These are phyloP conservation scores for Fraxinus angustifolia DNA, from an alignment of 305 asterid species.

Conservation along the genomic window DNA sequence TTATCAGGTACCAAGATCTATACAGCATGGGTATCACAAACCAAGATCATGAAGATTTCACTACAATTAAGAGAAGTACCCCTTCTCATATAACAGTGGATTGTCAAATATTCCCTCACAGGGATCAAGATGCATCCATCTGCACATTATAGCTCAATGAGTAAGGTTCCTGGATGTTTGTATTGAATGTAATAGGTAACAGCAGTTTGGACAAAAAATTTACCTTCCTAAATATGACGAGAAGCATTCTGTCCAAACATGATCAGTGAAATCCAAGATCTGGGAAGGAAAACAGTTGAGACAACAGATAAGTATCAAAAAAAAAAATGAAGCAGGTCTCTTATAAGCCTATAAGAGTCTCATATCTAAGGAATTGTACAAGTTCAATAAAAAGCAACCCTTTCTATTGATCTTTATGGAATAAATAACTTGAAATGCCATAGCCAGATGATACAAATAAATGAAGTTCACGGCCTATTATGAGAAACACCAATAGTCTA, in stretches of 20 bases:
- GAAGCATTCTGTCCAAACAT: constrained; percentile 98
- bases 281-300: constrained; percentile 25
- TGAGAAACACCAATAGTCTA: neutral
- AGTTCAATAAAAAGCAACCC: neutral
- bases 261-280: constrained; percentile 91
- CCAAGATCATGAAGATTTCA: constrained; percentile 20
- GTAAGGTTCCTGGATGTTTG: constrained; percentile 19
- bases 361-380: neutral
- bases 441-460: neutral
- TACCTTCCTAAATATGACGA: constrained; percentile 78
- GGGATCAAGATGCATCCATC: constrained; percentile 99
- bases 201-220: constrained; percentile 21
- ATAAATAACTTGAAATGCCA: neutral
- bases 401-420: neutral
- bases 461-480: neutral
- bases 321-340: constrained; percentile 14
- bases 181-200: constrained; percentile 11
- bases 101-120: constrained; percentile 94
- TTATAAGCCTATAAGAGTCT: neutral
- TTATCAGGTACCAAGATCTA: constrained; percentile 12
- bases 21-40: constrained; percentile 13
- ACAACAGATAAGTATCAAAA: constrained; percentile 18
- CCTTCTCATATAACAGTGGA: constrained; percentile 87
- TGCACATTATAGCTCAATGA: constrained; percentile 38
- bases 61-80: constrained; percentile 47